Conservation (phyloP, 257 asterid genomes). For the Solanum chiquidenum region DNA sequence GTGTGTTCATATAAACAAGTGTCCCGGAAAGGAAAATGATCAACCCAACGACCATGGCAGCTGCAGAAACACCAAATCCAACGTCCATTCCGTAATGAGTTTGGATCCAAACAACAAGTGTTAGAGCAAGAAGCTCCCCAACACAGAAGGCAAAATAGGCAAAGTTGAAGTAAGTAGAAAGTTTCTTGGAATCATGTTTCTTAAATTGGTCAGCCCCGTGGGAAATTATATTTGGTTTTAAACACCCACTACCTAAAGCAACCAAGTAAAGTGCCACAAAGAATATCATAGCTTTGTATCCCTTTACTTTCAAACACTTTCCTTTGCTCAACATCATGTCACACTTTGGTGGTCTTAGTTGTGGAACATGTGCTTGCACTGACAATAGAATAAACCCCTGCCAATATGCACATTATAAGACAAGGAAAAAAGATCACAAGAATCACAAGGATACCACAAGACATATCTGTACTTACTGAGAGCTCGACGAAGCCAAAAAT, state of each 20-base stretch:
- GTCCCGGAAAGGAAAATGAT: conserved; percentile 48
- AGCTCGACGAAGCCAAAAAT: conserved; percentile 63
- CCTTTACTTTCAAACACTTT: conserved; percentile 34
- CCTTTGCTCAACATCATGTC: not conserved
- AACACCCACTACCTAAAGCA: conserved; percentile 66
- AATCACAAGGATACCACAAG: too few relatives aligned
- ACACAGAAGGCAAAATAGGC: conserved; percentile 68
- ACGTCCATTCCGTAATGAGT: conserved; percentile 67
- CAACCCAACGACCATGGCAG: conserved; percentile 54
- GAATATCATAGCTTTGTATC: conserved; percentile 50
- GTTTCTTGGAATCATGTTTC: conserved; percentile 19
- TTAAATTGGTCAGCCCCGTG: conserved; percentile 68
- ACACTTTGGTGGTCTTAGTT: conserved; percentile 44
- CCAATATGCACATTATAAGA: not conserved
- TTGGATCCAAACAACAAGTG: conserved; percentile 60
- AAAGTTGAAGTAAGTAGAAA: conserved; percentile 64
- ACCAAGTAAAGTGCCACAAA: conserved; percentile 54
- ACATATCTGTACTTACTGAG: conserved; percentile 18
- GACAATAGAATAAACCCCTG: conserved; percentile 57
- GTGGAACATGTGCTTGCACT: conserved; percentile 46
- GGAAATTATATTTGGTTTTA: conserved; percentile 67
- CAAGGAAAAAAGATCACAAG: not conserved
- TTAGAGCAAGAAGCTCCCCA: conserved; percentile 63
- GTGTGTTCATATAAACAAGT: conserved; percentile 26
- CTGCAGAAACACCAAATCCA: conserved; percentile 66